Conservation (phyloP, 176 grass and related monocot species). For the Urochloa ruziziensis region DNA sequence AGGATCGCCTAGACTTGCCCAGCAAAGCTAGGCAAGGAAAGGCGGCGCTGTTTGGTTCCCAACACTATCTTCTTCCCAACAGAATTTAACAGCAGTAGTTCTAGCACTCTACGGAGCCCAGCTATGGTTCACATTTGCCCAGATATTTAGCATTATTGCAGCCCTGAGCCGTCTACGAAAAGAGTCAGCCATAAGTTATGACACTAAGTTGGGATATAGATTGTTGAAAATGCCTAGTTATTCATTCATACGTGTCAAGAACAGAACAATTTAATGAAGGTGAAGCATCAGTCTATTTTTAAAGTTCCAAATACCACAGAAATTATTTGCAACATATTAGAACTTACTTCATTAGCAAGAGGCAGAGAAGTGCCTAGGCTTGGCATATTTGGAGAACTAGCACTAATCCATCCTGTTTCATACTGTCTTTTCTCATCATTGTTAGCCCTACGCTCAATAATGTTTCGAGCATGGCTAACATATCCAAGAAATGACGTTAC, state of each 20-base stretch:
- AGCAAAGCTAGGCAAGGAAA: not conserved
- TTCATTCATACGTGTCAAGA: not conserved
- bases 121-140: not conserved
- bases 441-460: constrained; percentile 42
- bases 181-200: not conserved
- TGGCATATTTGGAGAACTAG: constrained; percentile 21
- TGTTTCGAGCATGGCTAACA: constrained; percentile 49
- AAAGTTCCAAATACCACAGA: not conserved
- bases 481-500: constrained; percentile 55
- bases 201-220: not conserved
- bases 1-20: not conserved
- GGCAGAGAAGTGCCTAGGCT: constrained; percentile 19
- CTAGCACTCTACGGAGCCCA: not conserved
- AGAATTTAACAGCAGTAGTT: not conserved
- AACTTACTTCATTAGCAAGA: constrained; percentile 62
- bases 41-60: not conserved
- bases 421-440: constrained; percentile 20
- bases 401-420: constrained; percentile 22
- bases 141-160: too few species aligned
- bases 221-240: not conserved
- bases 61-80: not conserved
- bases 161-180: too few species aligned
- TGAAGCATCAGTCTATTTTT: not conserved
- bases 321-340: constrained; percentile 21
- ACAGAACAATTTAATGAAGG: not conserved